phyloP scores from a whole-genome alignment of 192 early-diverging fungal species.

The Coemansia javaensis region DNA sequence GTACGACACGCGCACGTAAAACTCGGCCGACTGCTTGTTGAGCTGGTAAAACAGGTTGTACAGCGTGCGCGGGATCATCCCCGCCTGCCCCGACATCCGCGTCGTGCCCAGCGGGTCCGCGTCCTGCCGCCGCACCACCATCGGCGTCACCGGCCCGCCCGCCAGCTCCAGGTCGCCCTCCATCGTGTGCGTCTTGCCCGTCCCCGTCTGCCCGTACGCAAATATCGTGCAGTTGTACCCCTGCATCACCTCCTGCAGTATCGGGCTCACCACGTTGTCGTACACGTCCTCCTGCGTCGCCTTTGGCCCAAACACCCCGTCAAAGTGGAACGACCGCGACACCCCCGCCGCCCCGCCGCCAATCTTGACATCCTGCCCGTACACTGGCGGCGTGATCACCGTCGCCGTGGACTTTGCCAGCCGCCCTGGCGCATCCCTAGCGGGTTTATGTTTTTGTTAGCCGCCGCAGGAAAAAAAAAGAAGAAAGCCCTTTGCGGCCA shows the following conservation, averaged over 20 bases:
- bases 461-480: too few species aligned
- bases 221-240: slow-evolving; percentile 81
- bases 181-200: slow-evolving; percentile 97
- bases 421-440: slow-evolving; percentile 18
- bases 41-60: slow-evolving; percentile 72
- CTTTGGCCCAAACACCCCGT: slow-evolving; percentile 79
- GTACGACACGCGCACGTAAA: slow-evolving; percentile 78
- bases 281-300: slow-evolving; percentile 77
- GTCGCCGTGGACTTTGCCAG: slow-evolving; percentile 18
- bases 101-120: slow-evolving; percentile 6
- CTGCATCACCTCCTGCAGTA: slow-evolving; percentile 71
- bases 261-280: slow-evolving; percentile 70
- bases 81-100: slow-evolving; percentile 53
- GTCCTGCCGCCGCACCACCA: not conserved
- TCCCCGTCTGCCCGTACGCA: slow-evolving; percentile 86
- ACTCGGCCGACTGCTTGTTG: slow-evolving; percentile 66
- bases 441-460: not conserved
- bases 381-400: slow-evolving; percentile 52
- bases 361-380: slow-evolving; percentile 61
- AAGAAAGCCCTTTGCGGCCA: not conserved
- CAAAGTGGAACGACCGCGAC: slow-evolving; percentile 77
- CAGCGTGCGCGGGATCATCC: slow-evolving; percentile 88
- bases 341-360: slow-evolving; percentile 44
- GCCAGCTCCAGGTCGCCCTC: slow-evolving; percentile 70
- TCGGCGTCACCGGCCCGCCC: slow-evolving; percentile 1